A percentile compares a stretch with the other conserved stretches of the same genome.
Conservation (phyloP, 805 yeast species). For the Ogataea paradorogensis region DNA sequence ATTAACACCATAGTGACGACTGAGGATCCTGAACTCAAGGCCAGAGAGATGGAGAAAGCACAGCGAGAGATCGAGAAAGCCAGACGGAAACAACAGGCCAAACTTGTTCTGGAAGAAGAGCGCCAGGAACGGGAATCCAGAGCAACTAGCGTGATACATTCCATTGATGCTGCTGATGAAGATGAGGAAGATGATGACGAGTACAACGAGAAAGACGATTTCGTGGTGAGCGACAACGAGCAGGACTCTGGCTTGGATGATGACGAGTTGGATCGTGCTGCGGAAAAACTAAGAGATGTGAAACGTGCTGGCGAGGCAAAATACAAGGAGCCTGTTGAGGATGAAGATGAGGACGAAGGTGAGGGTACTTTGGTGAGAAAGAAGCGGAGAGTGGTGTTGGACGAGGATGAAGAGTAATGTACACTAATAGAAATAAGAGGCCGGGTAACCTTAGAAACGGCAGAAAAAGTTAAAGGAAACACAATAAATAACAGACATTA, state of each 20-base stretch:
- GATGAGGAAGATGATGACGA: slow-evolving; percentile 31
- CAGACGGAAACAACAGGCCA: slow-evolving; percentile 59
- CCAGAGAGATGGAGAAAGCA: slow-evolving; percentile 63
- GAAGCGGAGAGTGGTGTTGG: slow-evolving; percentile 47
- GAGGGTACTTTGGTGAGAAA: slow-evolving; percentile 43
- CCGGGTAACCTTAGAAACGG: slow-evolving; percentile 8
- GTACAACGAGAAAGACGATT: slow-evolving; percentile 33
- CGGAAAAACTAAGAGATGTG: slow-evolving; percentile 53
- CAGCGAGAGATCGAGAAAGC: slow-evolving; percentile 61
- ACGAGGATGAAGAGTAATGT: slow-evolving; percentile 39
- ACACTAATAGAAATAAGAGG: slow-evolving; percentile 1
- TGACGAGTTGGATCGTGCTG: slow-evolving; percentile 49
- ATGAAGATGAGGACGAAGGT: slow-evolving; percentile 44
- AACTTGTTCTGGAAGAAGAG: slow-evolving; percentile 54
- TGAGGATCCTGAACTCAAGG: slow-evolving; percentile 68
- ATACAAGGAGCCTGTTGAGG: slow-evolving; percentile 43
- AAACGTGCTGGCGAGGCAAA: slow-evolving; percentile 55
- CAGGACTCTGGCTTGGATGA: slow-evolving; percentile 32
- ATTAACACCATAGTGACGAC: slow-evolving; percentile 49
- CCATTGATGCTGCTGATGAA: slow-evolving; percentile 42
- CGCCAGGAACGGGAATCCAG: slow-evolving; percentile 43
- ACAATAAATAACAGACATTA: slow-evolving; percentile 5
- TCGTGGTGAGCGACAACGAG: slow-evolving; percentile 37
- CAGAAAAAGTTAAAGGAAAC: neutral
- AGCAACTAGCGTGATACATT: slow-evolving; percentile 9